These are phyloP conservation scores for Aspergillus melleus DNA, from an alignment of 2,329 filamentous ascomycete species.

Conservation along the genomic window DNA sequence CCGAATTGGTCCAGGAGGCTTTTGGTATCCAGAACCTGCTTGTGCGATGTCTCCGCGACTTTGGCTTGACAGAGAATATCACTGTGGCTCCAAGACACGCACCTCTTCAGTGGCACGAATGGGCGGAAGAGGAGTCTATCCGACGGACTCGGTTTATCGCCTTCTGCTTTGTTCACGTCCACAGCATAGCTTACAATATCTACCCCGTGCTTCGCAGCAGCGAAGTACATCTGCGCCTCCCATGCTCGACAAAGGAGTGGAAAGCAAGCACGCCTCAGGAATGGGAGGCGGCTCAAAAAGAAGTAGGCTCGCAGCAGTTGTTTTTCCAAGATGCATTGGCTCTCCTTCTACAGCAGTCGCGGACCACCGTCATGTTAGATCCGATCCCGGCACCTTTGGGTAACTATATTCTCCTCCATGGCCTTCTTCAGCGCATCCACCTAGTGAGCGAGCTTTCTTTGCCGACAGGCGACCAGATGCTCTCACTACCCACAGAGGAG, in stretches of 20 bases:
- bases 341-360: conserved; percentile 32
- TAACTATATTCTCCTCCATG: conserved; percentile 71
- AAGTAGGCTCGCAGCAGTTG: conserved; percentile 29
- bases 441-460: conserved; percentile 35
- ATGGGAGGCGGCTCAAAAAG: conserved; percentile 33
- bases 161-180: conserved; percentile 41
- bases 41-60: conserved; percentile 31
- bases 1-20: conserved; percentile 33
- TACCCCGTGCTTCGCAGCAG: conserved; percentile 39
- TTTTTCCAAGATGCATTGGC: conserved; percentile 38
- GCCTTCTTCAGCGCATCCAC: conserved; percentile 67
- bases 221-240: conserved; percentile 38
- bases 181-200: conserved; percentile 41
- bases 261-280: conserved; percentile 31
- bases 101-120: conserved; percentile 35
- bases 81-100: conserved; percentile 22
- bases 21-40: conserved; percentile 32
- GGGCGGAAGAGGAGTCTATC: conserved; percentile 37
- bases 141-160: conserved; percentile 39
- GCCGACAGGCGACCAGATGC: conserved; percentile 31
- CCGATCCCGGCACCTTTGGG: conserved; percentile 54
- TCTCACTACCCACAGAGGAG: conserved; percentile 33
- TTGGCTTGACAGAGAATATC: conserved; percentile 28
- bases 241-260: conserved; percentile 40
- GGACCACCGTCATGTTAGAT: conserved; percentile 26